Conservation (phyloP, 176 grass and related monocot genomes). For the Elymus sibiricus region DNA sequence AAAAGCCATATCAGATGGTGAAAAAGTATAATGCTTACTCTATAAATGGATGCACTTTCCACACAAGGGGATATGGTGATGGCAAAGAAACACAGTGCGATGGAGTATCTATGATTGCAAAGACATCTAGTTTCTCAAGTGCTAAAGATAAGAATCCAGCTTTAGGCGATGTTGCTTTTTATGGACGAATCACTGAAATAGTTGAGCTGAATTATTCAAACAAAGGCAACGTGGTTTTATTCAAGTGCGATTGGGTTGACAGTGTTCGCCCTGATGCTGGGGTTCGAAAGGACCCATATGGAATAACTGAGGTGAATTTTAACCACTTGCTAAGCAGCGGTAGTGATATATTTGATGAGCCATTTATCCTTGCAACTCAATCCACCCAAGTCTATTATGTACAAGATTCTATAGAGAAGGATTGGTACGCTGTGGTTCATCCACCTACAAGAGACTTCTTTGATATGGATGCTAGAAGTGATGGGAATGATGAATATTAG, state of each 20-base stretch:
- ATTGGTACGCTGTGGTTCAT: too few relatives aligned
- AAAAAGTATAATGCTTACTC: neutral
- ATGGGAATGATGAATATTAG: too few relatives aligned
- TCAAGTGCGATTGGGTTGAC: slow-evolving; percentile 3
- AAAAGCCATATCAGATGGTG: neutral
- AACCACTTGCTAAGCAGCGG: too few relatives aligned
- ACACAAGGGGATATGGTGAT: neutral
- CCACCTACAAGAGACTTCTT: too few relatives aligned
- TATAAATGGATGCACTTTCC: neutral
- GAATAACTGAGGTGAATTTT: too few relatives aligned
- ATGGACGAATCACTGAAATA: neutral
- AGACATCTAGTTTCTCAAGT: slow-evolving; percentile 3
- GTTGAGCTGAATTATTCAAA: neutral
- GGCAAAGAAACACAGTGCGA: neutral
- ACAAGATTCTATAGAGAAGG: too few relatives aligned
- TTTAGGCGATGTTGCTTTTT: neutral
- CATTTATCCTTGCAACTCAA: too few relatives aligned
- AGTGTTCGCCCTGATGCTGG: too few relatives aligned
- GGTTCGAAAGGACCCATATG: too few relatives aligned
- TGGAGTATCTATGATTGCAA: neutral
- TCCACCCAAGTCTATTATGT: too few relatives aligned
- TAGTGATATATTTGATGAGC: too few relatives aligned
- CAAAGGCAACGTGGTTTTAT: neutral
- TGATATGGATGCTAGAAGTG: too few relatives aligned
- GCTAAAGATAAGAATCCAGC: neutral